Percentiles rank a stretch among this genome's conserved stretches.
phyloP scores from a whole-genome alignment of 2,329 filamentous ascomycete genomes.

The Dothideomycetes sp. region DNA sequence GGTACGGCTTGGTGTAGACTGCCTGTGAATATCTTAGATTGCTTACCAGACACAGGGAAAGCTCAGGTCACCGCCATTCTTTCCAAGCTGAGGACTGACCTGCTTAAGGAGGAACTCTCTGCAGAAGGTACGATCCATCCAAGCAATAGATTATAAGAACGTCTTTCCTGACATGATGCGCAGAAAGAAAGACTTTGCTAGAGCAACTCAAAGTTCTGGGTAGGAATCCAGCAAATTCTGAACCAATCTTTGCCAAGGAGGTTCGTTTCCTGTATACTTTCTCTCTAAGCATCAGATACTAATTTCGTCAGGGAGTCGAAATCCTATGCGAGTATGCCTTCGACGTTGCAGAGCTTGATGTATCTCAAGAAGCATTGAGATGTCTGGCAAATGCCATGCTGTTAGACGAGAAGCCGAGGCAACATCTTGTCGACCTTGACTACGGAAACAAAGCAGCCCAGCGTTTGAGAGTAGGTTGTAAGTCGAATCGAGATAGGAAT shows the following conservation, averaged over 20 bases:
- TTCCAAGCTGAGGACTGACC: conserved; percentile 48
- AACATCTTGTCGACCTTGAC: conserved; percentile 63
- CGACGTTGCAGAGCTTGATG: conserved; percentile 50
- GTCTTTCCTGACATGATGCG: not conserved
- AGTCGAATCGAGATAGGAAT: not conserved
- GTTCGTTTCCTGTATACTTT: conserved; percentile 35
- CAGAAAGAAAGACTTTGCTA: conserved; percentile 53
- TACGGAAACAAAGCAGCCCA: conserved; percentile 59
- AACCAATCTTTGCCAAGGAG: conserved; percentile 74
- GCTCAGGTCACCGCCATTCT: conserved; percentile 11
- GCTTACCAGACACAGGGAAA: not conserved
- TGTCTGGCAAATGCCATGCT: conserved; percentile 80
- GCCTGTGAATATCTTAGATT: no score
- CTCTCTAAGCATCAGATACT: conserved; percentile 14
- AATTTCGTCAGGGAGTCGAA: conserved; percentile 55
- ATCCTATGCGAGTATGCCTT: conserved; percentile 67
- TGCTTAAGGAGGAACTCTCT: conserved; percentile 48
- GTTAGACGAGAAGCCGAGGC: conserved; percentile 57
- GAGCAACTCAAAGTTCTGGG: conserved; percentile 68
- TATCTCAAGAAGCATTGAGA: conserved; percentile 66
- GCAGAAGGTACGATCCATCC: conserved; percentile 47
- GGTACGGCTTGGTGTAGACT: no score
- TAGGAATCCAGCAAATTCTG: conserved; percentile 60
- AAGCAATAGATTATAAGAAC: not conserved
- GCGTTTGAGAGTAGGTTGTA: conserved; percentile 48